Evolutionary conservation across 1,284 basidiomycete species (phyloP), one percentile per base, ranked within the genome.

Genomic region (Xerocomus minutiporus): DNA sequence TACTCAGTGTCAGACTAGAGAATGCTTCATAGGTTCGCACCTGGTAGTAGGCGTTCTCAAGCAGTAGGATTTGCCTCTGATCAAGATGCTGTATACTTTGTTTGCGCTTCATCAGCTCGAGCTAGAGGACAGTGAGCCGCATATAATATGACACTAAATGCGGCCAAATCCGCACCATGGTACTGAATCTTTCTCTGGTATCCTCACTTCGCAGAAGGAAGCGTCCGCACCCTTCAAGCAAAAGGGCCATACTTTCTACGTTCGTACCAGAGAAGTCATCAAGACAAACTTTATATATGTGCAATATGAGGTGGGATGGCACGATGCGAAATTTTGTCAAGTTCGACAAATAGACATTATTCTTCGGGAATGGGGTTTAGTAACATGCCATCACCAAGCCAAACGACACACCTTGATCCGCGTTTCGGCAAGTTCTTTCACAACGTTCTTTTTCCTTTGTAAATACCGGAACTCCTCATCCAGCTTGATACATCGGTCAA

Each of bases 31-130:
- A 28, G 35, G 13, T 25, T 64, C 73, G 52, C 55, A 91, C 91
- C 79, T 93, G 93, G 68, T 98, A 99, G 71, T 98, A 99, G 0
- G 97, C 97, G 67, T 99, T 99, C 71, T 99, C 97, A 31, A 99
- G 81, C 60, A 98, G 74, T 28, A 98, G 78, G 5, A 87, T 75
- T 63, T 97, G 93, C 11, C 94, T 79, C 63, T 92, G 87, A 70
- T 99, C 95, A 39, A 99, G 83, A 65, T 98, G 93, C 59, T 91
- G 87, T 70, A 92, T 82, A 51, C 79, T 88, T 74, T 97, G 93
- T 73, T 99, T 99, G 46, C 96, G 83, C 53, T 91, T 82, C 87
- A 98, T 91, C 43, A 96, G 77, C 63, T 99, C 96, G 45, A 99
- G 78, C 90, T 96, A 57, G 53, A 58, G 43, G 46, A 55, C 8